Evolutionary conservation across 1,284 basidiomycete species (phyloP).

Genomic region (Puccinia coronata): DNA sequence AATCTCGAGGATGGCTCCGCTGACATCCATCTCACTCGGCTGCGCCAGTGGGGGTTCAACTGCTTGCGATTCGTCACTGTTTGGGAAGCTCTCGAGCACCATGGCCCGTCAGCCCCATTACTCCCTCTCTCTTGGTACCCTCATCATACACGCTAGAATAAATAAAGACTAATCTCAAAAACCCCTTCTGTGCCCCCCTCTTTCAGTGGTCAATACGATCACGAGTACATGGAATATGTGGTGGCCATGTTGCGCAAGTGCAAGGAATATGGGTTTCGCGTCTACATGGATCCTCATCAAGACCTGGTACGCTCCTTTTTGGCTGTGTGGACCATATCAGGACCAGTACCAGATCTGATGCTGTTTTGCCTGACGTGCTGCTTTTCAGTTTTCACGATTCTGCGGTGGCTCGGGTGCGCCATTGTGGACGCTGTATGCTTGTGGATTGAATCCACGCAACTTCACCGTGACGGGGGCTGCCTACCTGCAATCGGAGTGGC

Average conservation of each 20-base stretch:
- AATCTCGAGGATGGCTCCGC: slow-evolving; percentile 72
- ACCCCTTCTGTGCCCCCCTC: slow-evolving; percentile 6
- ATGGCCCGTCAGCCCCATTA: slow-evolving; percentile 76
- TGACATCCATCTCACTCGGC: slow-evolving; percentile 80
- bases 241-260: slow-evolving; percentile 82
- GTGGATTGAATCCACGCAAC: slow-evolving; percentile 82
- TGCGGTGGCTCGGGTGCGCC: slow-evolving; percentile 95
- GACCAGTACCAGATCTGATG: not conserved
- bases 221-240: slow-evolving; percentile 88
- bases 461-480: slow-evolving; percentile 82
- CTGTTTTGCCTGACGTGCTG: not conserved
- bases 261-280: slow-evolving; percentile 86
- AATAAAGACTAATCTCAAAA: too few species aligned
- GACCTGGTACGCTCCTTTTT: slow-evolving; percentile 84
- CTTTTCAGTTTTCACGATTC: slow-evolving; percentile 86
- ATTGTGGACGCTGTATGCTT: slow-evolving; percentile 88
- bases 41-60: slow-evolving; percentile 93
- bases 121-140: not conserved
- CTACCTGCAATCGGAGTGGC: slow-evolving; percentile 86
- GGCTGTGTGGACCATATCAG: not conserved
- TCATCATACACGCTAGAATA: too few species aligned
- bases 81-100: slow-evolving; percentile 93
- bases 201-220: slow-evolving; percentile 80
- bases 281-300: slow-evolving; percentile 96
- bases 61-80: slow-evolving; percentile 85